A percentile compares a stretch with the other conserved stretches of the same genome.
Evolutionary conservation across 345 rosid species (phyloP).

Genomic region (Microthlaspi erraticum): DNA sequence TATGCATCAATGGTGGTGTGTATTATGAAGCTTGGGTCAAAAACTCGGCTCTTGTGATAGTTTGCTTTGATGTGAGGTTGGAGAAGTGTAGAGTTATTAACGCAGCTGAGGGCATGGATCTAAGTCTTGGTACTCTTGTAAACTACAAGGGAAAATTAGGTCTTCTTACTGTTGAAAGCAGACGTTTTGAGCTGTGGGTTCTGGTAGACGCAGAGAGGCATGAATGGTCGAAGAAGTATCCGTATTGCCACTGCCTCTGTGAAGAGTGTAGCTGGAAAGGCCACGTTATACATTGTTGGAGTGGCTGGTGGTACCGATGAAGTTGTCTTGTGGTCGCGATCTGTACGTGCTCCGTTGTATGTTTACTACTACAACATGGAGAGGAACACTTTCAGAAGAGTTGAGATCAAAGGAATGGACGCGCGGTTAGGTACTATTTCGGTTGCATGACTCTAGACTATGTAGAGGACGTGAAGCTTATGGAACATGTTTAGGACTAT

Average conservation of each 20-base stretch:
- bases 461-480: slow-evolving; percentile 1
- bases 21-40: too few relatives aligned
- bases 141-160: not conserved
- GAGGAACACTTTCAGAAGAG: not conserved
- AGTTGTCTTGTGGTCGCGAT: not conserved
- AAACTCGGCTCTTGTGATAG: too few relatives aligned
- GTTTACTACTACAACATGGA: slow-evolving; percentile 10
- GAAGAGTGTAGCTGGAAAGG: not conserved
- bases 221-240: not conserved
- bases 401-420: not conserved
- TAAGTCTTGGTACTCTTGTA: not conserved
- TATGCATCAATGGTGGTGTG: not conserved
- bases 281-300: not conserved
- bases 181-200: not conserved
- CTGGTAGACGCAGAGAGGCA: not conserved
- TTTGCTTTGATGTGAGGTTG: not conserved
- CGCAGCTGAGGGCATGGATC: too few relatives aligned
- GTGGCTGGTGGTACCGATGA: not conserved
- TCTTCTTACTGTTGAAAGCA: too few relatives aligned
- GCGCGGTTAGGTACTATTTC: too few relatives aligned
- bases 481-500: too few relatives aligned
- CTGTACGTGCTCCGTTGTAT: not conserved
- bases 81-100: not conserved
- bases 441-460: not conserved
- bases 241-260: not conserved